Base-by-base conservation (phyloP, 2,329 filamentous ascomycete species). In the Claviceps humidiphila region DNA sequence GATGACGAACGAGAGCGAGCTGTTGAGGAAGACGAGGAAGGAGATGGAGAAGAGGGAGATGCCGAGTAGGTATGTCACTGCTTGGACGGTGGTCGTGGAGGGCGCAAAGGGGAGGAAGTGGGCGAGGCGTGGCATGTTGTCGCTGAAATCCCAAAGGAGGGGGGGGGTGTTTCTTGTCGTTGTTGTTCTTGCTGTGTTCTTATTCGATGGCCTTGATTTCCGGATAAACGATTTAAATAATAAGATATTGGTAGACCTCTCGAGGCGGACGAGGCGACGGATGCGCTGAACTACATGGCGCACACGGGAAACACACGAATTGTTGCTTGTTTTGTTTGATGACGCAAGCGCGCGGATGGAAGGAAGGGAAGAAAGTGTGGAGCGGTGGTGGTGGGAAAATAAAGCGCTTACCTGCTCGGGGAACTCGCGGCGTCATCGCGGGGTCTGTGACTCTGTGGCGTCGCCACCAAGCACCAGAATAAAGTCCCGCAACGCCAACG, bases 1-100 rank as follows among this genome's bases (percentile, higher is more conserved):
- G 55, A 94, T 82, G 54, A 93, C 85, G 68, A 93, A 94, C 52
- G 85, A 89, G 54, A 93, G 76, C 63, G 82, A 84, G 71, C 82
- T 86, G 73, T 93, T 93, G 56, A 94, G 78, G 70, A 94, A 94
- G 61, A 94, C 88, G 58, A 94, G 84, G 71, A 93, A 93, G 51
- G 85, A 85, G 63, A 94, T 93, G 67, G 83, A 88, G 73, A 91
- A 91, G 60, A 94, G 81, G 55, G 85, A 87, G 62, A 93, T 85
- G 64, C 84, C 84, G 57, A 89, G 76, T 39, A 94, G 80, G 66
- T 94, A 94, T 34, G 87, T 85, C 53, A 77, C 66, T n/a, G 79
- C 81, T 62, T 85, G 81, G 20, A 78, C 64, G 4, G 74, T 69
- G 13, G 81, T 82, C n/a, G 78, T 80, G 45, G 76, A 73, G 22